Base-by-base conservation (phyloP, 2,329 filamentous ascomycete species). In the Blastomyces percursus region DNA sequence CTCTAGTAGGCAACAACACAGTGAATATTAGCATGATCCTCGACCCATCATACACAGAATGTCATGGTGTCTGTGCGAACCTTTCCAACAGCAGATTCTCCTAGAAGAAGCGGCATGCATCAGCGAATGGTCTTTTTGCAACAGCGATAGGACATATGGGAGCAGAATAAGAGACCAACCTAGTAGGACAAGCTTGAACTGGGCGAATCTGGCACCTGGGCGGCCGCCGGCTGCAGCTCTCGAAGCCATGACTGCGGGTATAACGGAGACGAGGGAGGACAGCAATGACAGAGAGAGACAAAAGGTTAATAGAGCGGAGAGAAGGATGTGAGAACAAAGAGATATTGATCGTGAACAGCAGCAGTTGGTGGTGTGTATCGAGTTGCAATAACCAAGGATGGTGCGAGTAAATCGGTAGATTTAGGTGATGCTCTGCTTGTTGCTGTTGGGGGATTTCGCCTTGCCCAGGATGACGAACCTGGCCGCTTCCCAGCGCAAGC, bases 41-140 rank as follows among this genome's bases (percentile, higher is more conserved):
- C 30, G 16, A 27, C 21, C 24, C 24, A 46, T n/a, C 12, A 44
- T 3, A 30, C 19, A 8, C n/a, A 30, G 11, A 14, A 11, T 12
- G 8, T 21, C 16, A n/a, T 12, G 7, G 62, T 64, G 46, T 27
- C 38, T 35, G 42, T 64, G 64, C 69, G 66, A 72, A 95, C 91
- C 90, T 99, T 99, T 87, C 94, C 94, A 63, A 99, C 94, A 64
- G 94, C 94, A 70, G 94, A 99, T 82, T 99, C 94, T 76, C 94
- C 93, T 97, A 75, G 69, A 61, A 66, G 63, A 54, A 59, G 32
- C 61, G 44, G 61, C 48, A 61, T 60, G 38, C 38, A 58, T 44
- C 51, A 56, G 35, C 30, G 48, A 24, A 42, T 5, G 27, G 19
- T 24, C 21, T 63, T 63, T 66, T 59, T 73, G 82, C 73, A 82